These are phyloP conservation scores for Geotrichum histeridarum DNA, from an alignment of 1,139 yeast species.

Conservation along the genomic window DNA sequence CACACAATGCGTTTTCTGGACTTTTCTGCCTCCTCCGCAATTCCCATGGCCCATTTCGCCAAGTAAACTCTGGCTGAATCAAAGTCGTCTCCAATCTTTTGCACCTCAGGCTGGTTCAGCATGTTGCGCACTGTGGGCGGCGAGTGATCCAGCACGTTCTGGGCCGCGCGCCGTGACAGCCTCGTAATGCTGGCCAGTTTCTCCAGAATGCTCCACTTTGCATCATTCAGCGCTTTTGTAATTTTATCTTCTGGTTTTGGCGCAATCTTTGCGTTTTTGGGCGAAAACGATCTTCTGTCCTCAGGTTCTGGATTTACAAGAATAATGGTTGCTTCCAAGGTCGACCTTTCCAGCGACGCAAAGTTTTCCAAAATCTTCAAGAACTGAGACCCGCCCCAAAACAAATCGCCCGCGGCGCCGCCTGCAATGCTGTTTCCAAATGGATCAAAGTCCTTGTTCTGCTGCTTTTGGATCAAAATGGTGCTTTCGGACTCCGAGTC, in stretches of 20 bases:
- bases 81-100: slow-evolving; percentile 77
- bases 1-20: slow-evolving; percentile 50
- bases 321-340: slow-evolving; percentile 65
- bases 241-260: slow-evolving; percentile 26
- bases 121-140: slow-evolving; percentile 54
- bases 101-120: slow-evolving; percentile 73
- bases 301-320: slow-evolving; percentile 75
- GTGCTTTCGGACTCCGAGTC: slow-evolving; percentile 75
- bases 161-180: slow-evolving; percentile 54
- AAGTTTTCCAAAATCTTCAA: slow-evolving; percentile 49
- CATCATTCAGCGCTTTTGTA: slow-evolving; percentile 48
- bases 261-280: slow-evolving; percentile 41
- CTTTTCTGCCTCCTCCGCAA: slow-evolving; percentile 85
- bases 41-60: slow-evolving; percentile 96
- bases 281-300: slow-evolving; percentile 74
- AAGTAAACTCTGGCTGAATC: slow-evolving; percentile 86
- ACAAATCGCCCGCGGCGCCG: slow-evolving; percentile 46
- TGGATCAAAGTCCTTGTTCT: slow-evolving; percentile 66
- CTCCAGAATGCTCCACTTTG: slow-evolving; percentile 83
- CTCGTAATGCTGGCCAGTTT: slow-evolving; percentile 79
- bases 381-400: slow-evolving; percentile 91
- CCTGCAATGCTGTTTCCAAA: slow-evolving; percentile 44
- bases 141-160: slow-evolving; percentile 64
- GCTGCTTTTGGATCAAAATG: slow-evolving; percentile 50
- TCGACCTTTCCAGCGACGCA: slow-evolving; percentile 61